These are phyloP conservation scores for Backusella australiensis DNA, from an alignment of 192 early-diverging fungal genomes.

Conservation along the genomic window DNA sequence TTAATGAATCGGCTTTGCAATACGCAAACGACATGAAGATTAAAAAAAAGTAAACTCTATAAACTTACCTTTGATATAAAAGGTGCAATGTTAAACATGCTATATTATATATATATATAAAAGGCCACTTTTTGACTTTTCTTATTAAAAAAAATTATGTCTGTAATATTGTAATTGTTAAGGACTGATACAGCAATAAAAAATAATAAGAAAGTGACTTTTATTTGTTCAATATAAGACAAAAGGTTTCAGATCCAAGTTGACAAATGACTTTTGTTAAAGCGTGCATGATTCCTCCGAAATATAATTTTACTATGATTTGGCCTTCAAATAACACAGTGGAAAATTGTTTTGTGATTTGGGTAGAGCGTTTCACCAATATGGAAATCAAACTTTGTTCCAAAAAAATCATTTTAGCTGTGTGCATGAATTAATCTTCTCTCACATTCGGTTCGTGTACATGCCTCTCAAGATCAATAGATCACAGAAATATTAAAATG, in stretches of 20 bases:
- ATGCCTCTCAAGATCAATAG: too few species aligned
- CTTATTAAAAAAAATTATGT: not conserved
- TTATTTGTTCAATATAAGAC: not conserved
- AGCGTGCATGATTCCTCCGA: not conserved
- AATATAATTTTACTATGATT: not conserved
- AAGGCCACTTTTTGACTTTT: not conserved
- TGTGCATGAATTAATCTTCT: too few species aligned
- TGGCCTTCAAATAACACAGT: too few species aligned
- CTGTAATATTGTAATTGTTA: not conserved
- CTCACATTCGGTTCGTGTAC: too few species aligned
- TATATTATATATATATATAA: not conserved
- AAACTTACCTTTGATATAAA: not conserved
- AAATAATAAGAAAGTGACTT: not conserved
- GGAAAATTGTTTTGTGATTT: too few species aligned
- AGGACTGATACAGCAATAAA: not conserved
- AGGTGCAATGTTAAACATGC: conserved; percentile 5
- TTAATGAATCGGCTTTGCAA: not conserved
- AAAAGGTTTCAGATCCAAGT: not conserved
- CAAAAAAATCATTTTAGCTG: too few species aligned
- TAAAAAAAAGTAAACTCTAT: not conserved
- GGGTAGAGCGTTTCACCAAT: too few species aligned
- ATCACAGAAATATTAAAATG: too few species aligned
- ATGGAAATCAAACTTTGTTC: too few species aligned
- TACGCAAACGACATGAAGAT: not conserved
- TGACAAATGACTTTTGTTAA: not conserved